Evolutionary conservation across 2,329 filamentous ascomycete species (phyloP), one percentile per base, ranked within the genome.

Genomic region (Chrysosporium queenslandicum): DNA sequence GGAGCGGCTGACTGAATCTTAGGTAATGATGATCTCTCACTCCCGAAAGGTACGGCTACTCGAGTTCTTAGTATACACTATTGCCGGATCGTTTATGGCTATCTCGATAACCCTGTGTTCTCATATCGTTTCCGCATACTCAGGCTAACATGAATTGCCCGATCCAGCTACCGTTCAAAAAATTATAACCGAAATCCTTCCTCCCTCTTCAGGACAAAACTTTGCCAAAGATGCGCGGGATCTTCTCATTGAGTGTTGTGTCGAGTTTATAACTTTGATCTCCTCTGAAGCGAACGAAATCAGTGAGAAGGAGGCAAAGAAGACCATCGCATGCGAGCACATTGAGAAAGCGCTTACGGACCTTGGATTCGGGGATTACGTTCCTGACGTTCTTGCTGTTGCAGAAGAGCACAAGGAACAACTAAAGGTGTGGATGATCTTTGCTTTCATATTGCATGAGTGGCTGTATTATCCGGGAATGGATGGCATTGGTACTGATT

Each of bases 201-300:
- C 88, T 1, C 74, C 85, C 0, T 81, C 85, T 46, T 77, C 78
- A 16, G 87, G 88, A 47, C 80, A 94, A 56, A 84, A 86, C 1
- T 97, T 97, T 66, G 87, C 90, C 40, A 96, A 95, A 68, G 92
- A 98, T 63, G 90, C 91, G 11, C 85, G 92, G 55, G 92, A 98
- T 65, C 77, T 97, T 2, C 77, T 98, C 49, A 98, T 98, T 63
- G 92, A 97, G 74, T 97, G 92, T 74, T 98, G 92, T 65, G 91
- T 98, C 64, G 92, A 98, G 70, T 98, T 98, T 70, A 96, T 98
- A 69, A 97, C 92, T 16, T 81, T 98, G 63, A 86, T 98, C 61
- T 96, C 90, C n/a, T 94, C 88, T 45, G 91, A 98, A 73, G 92
- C 92, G 57, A 98, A 98, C 70, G 92, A 98, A 63, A 98, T 98